These are phyloP conservation scores for Suillus bovinus DNA, from an alignment of 768 basidiomycete genomes.

Conservation along the genomic window DNA sequence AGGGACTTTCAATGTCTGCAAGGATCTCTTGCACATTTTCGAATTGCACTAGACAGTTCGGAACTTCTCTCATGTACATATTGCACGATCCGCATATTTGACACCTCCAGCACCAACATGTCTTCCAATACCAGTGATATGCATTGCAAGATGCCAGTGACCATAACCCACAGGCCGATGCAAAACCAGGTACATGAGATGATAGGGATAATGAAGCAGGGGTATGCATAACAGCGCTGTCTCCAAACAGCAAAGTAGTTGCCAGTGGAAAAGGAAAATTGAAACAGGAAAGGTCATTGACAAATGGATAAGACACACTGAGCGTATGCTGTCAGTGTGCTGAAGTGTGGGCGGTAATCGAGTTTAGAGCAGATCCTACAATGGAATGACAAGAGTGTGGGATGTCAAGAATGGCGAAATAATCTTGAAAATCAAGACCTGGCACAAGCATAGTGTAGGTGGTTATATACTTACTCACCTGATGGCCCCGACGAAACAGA, in stretches of 20 bases:
- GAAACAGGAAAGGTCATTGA: neutral
- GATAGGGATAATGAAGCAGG: neutral
- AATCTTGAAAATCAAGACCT: neutral
- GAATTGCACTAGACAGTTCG: neutral
- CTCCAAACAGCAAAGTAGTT: neutral
- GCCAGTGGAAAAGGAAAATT: neutral
- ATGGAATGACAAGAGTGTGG: neutral
- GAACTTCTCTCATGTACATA: no score
- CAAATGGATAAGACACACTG: neutral
- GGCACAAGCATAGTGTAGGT: neutral
- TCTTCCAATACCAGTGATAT: neutral
- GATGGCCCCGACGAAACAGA: neutral
- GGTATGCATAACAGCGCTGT: neutral
- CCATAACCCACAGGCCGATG: neutral
- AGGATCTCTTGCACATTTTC: neutral
- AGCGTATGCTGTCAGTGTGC: neutral
- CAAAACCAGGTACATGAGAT: neutral
- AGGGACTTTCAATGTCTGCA: neutral
- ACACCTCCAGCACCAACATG: neutral
- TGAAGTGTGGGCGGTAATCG: neutral
- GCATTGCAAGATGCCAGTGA: neutral
- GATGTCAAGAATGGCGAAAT: neutral
- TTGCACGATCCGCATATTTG: neutral
- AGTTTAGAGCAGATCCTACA: neutral
- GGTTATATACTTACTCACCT: neutral